Base-by-base conservation (phyloP, 805 yeast species). In the Candida maesae region DNA sequence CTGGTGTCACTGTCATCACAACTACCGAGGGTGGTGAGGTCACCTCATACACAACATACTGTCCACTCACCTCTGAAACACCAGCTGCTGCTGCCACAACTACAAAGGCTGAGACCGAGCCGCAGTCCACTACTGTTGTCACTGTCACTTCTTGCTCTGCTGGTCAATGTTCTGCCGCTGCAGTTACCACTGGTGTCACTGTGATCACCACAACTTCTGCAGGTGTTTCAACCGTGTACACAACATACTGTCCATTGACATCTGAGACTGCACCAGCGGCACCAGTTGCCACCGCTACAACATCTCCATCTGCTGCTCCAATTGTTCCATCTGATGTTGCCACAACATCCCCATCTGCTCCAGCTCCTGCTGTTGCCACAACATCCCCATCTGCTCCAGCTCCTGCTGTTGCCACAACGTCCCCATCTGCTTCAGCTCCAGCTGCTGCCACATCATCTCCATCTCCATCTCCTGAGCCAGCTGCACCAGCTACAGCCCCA, bases 61-160 rank as follows among this genome's bases (percentile, higher is more conserved):
- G 34, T 16, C 34, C 34, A 31, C 16, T 31, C 11, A 8, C 34
- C 12, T 32, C 15, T 4, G 28, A 17, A 5, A 27, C 19, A 21
- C n/a, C 21, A 9, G 9, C 33, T 27, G 38, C n/a, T 16, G 28
- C n/a, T 25, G 28, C 28, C 28, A 9, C 33, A 17, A 18, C 33
- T 30, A 3, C 21, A 10, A 21, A 11, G 6, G 21, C 33, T 28
- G 31, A 9, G 7, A n/a, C 12, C 15, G 29, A 26, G 6, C 29
- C 6, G n/a, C 29, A n/a, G 15, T 16, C 31, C 5, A 28, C 31
- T 16, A 28, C 31, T 14, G 7, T 16, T 6, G 18, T 51, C 46
- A 42, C 60, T 63, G 14, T 57, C 41, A 3, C 53, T 48, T 35
- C 38, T 19, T 35, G 38, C 11, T 21, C 32, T 18, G 12, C 20